Evolutionary conservation across 2,329 filamentous ascomycete species (phyloP).

Genomic region (Alternaria burnsii): DNA sequence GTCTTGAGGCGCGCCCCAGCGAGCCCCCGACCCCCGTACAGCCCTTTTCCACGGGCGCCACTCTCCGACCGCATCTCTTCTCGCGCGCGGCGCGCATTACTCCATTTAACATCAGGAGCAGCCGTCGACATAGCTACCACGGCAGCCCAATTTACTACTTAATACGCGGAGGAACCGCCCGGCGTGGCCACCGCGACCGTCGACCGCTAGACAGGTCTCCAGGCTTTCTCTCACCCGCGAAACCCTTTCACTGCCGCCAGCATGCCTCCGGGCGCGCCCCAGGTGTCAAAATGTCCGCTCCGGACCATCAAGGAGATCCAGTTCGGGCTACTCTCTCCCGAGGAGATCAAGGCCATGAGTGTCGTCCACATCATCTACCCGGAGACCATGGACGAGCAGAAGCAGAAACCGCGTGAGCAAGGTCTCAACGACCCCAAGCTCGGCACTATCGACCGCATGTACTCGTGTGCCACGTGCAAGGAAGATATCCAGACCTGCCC

Average conservation of each 20-base stretch:
- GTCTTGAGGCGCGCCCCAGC: conserved; percentile 35
- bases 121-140: conserved; percentile 29
- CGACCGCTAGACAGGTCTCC: conserved; percentile 27
- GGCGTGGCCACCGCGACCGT: conserved; percentile 41
- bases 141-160: conserved; percentile 24
- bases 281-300: conserved; percentile 73
- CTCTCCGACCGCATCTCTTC: conserved; percentile 41
- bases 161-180: conserved; percentile 37
- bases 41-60: conserved; percentile 39
- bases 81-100: conserved; percentile 46
- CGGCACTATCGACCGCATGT: conserved; percentile 94
- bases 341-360: conserved; percentile 99
- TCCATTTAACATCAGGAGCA: conserved; percentile 19
- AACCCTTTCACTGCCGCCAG: conserved; percentile 32
- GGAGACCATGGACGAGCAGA: conserved; percentile 99
- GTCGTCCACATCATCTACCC: conserved; percentile 95
- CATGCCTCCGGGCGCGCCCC: conserved; percentile 91
- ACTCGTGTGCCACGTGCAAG: conserved; percentile 94
- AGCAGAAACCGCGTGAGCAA: conserved; percentile 86
- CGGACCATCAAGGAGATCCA: conserved; percentile 99
- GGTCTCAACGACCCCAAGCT: conserved; percentile 96
- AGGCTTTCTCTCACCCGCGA: conserved; percentile 15
- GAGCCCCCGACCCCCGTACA: conserved; percentile 40
- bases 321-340: conserved; percentile 95
- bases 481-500: conserved; percentile 96